phyloP scores from a whole-genome alignment of 2,329 filamentous ascomycete genomes.

The Raffaelea ambrosiae region DNA sequence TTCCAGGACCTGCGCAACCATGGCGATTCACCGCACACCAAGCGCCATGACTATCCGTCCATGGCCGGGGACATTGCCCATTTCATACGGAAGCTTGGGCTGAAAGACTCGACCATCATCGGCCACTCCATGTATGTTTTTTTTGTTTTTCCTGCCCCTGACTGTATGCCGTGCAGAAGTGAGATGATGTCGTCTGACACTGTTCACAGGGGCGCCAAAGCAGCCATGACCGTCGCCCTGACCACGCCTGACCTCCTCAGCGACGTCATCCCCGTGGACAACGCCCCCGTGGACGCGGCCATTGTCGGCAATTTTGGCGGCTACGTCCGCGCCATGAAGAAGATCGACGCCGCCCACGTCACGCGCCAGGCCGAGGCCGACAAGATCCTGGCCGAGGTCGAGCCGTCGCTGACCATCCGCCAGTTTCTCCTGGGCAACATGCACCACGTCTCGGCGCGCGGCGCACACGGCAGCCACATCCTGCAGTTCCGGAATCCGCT shows the following conservation, averaged over 20 bases:
- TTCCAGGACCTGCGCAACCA: conserved; percentile 81
- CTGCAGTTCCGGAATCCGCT: conserved; percentile 77
- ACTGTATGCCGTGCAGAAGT: neutral
- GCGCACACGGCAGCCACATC: conserved; percentile 18
- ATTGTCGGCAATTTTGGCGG: conserved; percentile 66
- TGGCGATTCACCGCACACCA: conserved; percentile 75
- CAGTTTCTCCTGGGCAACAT: conserved; percentile 92
- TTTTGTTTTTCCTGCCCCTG: neutral
- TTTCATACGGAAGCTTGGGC: conserved; percentile 64
- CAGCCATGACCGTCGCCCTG: conserved; percentile 80
- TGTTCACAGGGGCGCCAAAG: conserved; percentile 73
- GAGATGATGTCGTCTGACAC: no score
- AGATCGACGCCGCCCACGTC: conserved; percentile 61
- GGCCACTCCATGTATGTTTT: conserved; percentile 85
- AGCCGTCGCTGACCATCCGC: conserved; percentile 66
- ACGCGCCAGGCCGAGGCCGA: conserved; percentile 71
- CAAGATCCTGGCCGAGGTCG: conserved; percentile 65
- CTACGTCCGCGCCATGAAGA: conserved; percentile 79
- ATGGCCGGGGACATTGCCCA: conserved; percentile 77
- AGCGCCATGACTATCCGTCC: conserved; percentile 66
- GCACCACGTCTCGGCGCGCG: conserved; percentile 36
- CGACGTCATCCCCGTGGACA: conserved; percentile 78
- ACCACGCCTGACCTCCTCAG: conserved; percentile 57
- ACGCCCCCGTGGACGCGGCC: conserved; percentile 75
- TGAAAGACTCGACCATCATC: conserved; percentile 69